Conservation (phyloP, 2,329 filamentous ascomycete genomes). For the Thyridium curvatum region DNA sequence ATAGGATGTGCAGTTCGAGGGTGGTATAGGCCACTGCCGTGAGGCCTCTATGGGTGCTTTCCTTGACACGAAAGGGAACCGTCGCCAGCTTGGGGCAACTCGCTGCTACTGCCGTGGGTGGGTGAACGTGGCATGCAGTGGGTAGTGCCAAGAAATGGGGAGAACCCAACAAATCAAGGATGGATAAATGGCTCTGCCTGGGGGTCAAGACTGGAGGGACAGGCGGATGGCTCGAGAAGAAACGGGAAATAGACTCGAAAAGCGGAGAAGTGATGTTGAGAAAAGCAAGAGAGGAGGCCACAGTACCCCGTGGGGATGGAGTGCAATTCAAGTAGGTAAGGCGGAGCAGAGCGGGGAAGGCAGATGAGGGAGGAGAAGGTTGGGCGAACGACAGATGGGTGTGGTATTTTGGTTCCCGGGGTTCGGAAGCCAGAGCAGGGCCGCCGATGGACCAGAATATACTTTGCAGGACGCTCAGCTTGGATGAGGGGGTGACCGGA, state of each 20-base stretch:
- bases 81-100: too few relatives aligned
- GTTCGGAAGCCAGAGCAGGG: too few relatives aligned
- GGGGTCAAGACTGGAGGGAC: not conserved
- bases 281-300: not conserved
- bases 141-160: too few relatives aligned
- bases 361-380: not conserved
- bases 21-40: too few relatives aligned
- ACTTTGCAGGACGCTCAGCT: too few relatives aligned
- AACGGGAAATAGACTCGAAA: constrained; percentile 1
- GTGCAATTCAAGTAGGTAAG: not conserved
- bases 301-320: not conserved
- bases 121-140: too few relatives aligned
- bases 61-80: too few relatives aligned
- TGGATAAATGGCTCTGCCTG: not conserved
- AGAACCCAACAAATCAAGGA: not conserved
- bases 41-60: too few relatives aligned
- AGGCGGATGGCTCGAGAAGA: not conserved
- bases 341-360: not conserved
- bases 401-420: not conserved
- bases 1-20: too few relatives aligned
- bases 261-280: constrained; percentile 1
- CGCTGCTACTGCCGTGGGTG: too few relatives aligned
- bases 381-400: not conserved
- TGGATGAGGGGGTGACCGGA: too few relatives aligned
- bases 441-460: too few relatives aligned